Evolutionary conservation across 1,139 yeast genomes (phyloP).

Genomic region (Oligophagozyma castellii): DNA sequence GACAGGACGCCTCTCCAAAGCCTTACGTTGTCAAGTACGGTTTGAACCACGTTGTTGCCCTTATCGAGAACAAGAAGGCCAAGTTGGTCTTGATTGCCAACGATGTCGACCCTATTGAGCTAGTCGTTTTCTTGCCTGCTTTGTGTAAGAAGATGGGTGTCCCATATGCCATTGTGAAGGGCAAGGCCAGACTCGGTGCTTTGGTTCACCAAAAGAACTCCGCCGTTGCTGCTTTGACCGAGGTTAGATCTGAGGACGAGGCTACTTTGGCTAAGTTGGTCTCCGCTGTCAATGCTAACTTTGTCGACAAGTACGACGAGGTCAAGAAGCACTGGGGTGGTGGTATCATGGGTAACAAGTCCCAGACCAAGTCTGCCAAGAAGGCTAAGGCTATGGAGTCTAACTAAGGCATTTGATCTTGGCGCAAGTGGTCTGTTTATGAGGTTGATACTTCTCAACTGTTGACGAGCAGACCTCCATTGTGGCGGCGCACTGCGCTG

Average conservation of each 20-base stretch:
- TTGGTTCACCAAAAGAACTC: slow-evolving; percentile 95
- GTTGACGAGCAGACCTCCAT: too few species aligned
- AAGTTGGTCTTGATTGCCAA: slow-evolving; percentile 92
- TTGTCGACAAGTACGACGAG: slow-evolving; percentile 84
- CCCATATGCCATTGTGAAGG: slow-evolving; percentile 96
- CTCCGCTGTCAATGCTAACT: slow-evolving; percentile 88
- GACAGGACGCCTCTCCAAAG: slow-evolving; percentile 90
- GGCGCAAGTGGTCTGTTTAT: too few species aligned
- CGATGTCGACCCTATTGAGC: slow-evolving; percentile 98
- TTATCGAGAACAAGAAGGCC: slow-evolving; percentile 96
- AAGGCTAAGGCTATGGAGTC: slow-evolving; percentile 36
- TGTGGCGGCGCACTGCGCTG: too few species aligned
- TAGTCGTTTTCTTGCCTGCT: slow-evolving; percentile 94
- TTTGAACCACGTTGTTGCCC: slow-evolving; percentile 94
- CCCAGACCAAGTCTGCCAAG: slow-evolving; percentile 60
- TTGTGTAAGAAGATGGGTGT: slow-evolving; percentile 98
- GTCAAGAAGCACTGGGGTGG: slow-evolving; percentile 99
- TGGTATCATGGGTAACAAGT: slow-evolving; percentile 92
- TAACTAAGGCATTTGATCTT: slow-evolving; percentile 2
- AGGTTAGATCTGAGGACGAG: slow-evolving; percentile 87
- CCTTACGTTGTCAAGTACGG: slow-evolving; percentile 95
- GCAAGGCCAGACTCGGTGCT: slow-evolving; percentile 97
- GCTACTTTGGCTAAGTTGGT: slow-evolving; percentile 85
- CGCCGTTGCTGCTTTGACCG: slow-evolving; percentile 93
- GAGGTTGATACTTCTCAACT: too few species aligned